Conservation (phyloP, 371 early-diverging fungal species). For the Coemansia sp. region DNA sequence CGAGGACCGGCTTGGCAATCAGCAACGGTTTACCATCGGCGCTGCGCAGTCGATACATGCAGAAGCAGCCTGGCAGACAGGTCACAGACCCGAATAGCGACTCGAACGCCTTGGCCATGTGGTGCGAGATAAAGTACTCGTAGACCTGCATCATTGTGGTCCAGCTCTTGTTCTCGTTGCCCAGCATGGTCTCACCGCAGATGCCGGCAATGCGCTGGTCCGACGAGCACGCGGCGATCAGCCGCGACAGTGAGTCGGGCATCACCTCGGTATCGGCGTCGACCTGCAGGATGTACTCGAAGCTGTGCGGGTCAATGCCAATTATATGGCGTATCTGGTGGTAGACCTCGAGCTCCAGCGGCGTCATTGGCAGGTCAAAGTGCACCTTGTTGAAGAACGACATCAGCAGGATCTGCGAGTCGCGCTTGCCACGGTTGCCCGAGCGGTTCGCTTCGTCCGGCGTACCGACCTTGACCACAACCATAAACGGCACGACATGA, state of each 20-base stretch:
- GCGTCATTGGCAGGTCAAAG: constrained; percentile 12
- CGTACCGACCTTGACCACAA: constrained; percentile 91
- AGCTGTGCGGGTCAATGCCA: constrained; percentile 79
- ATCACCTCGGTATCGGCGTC: constrained; percentile 91
- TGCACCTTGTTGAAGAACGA: constrained; percentile 16
- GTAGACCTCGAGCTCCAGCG: constrained; percentile 73
- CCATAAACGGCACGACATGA: constrained; percentile 79
- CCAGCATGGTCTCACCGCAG: constrained; percentile 87
- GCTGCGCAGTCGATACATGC: constrained; percentile 92
- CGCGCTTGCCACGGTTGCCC: constrained; percentile 61
- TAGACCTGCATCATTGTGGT: constrained; percentile 98
- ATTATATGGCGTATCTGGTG: constrained; percentile 86
- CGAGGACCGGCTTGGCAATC: too few relatives aligned
- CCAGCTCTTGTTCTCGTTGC: constrained; percentile 81
- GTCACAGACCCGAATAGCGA: constrained; percentile 97
- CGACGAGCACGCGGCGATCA: constrained; percentile 81
- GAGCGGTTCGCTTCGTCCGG: constrained; percentile 75
- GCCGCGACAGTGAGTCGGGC: constrained; percentile 75
- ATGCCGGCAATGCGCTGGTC: constrained; percentile 86
- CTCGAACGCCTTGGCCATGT: constrained; percentile 97
- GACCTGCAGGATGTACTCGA: constrained; percentile 88
- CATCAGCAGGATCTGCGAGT: constrained; percentile 14
- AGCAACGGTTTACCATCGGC: too few relatives aligned
- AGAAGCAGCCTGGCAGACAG: constrained; percentile 95
- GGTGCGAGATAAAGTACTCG: constrained; percentile 98